Conservation (phyloP, 2,329 filamentous ascomycete species). For the Neopestalotiopsis sp. region DNA sequence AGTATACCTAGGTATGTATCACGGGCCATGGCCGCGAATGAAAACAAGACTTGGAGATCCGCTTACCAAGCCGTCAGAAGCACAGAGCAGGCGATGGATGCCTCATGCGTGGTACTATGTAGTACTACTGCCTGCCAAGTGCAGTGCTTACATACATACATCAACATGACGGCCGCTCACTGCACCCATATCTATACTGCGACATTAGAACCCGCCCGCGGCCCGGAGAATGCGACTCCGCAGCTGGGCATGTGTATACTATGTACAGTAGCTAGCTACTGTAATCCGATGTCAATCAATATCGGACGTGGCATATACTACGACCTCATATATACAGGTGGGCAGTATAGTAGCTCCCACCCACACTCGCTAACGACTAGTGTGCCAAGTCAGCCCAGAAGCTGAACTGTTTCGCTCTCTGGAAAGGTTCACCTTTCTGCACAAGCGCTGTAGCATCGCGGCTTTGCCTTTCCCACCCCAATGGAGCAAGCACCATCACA, state of each 20-base stretch:
- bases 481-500: neutral
- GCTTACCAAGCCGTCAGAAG: neutral
- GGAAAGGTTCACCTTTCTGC: slow-evolving; percentile 7
- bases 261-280: neutral
- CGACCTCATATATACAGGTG: neutral
- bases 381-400: slow-evolving; percentile 1
- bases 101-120: neutral
- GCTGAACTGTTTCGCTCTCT: neutral
- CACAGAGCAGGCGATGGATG: neutral
- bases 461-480: neutral
- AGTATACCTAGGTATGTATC: neutral
- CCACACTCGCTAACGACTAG: neutral
- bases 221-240: slow-evolving; percentile 11
- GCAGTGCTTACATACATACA: slow-evolving; percentile 1
- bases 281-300: neutral
- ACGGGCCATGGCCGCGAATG: neutral
- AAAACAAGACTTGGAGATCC: neutral
- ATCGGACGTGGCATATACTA: slow-evolving; percentile 6
- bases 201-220: neutral
- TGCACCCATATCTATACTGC: neutral
- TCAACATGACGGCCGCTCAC: neutral
- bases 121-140: no score
- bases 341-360: neutral
- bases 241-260: neutral
- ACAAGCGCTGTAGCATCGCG: slow-evolving; percentile 19